These are phyloP conservation scores for Lecanosticta acicola DNA, from an alignment of 2,329 filamentous ascomycete genomes.

Conservation along the genomic window DNA sequence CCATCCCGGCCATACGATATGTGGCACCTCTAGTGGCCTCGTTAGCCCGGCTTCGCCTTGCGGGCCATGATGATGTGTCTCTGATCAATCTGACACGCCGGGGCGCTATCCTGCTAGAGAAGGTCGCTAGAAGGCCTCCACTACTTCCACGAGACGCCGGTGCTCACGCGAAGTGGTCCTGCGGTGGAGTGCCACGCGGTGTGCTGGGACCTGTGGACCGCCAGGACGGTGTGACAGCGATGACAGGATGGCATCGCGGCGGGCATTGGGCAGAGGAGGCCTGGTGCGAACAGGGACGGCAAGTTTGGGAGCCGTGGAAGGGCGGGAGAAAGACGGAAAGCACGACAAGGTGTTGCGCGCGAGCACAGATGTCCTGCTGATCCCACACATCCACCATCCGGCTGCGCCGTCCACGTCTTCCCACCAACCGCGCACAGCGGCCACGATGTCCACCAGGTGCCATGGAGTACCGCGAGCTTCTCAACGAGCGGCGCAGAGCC, in stretches of 20 bases:
- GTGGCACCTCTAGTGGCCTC: too few relatives aligned
- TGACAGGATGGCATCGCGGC: conserved; percentile 1
- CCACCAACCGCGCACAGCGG: too few relatives aligned
- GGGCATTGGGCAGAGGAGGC: conserved; percentile 1
- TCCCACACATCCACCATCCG: too few relatives aligned
- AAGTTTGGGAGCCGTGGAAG: background rate
- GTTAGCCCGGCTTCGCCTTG: background rate
- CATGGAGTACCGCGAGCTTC: background rate
- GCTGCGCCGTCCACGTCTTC: too few relatives aligned
- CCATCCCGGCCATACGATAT: background rate
- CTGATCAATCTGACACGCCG: conserved; percentile 11
- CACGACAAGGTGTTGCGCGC: background rate
- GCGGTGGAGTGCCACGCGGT: background rate
- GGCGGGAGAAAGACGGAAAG: background rate
- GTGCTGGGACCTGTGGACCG: background rate
- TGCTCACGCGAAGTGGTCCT: conserved; percentile 13
- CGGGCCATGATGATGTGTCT: conserved; percentile 1
- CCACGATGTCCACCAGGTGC: background rate
- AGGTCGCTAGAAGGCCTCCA: conserved; percentile 12
- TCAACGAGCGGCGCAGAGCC: background rate
- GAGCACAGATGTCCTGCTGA: background rate
- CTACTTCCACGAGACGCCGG: conserved; percentile 12
- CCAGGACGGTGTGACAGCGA: background rate
- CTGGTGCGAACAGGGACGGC: background rate
- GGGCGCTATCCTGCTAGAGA: conserved; percentile 8